Evolutionary conservation across 805 yeast genomes (phyloP).

Genomic region (Lipomyces kockii): DNA sequence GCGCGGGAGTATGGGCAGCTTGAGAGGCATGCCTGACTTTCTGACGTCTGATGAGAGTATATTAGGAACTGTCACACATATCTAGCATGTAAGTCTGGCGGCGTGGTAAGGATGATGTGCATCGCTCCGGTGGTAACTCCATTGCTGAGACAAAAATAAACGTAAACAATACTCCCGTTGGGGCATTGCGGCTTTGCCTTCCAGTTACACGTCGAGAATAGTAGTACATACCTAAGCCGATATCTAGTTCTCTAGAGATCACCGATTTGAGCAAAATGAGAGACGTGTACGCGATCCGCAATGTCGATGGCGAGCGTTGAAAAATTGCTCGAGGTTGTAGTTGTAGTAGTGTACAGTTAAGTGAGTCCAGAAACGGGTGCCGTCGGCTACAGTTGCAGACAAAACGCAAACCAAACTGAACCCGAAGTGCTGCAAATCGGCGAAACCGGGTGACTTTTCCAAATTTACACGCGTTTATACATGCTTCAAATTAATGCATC

Average conservation of each 20-base stretch:
- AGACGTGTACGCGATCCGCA: too few relatives aligned
- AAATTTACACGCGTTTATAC: too few relatives aligned
- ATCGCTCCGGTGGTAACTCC: neutral
- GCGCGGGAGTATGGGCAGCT: conserved; percentile 9
- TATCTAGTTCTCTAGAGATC: neutral
- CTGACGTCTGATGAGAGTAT: neutral
- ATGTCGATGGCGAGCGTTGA: too few relatives aligned
- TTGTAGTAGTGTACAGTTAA: too few relatives aligned
- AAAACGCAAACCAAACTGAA: too few relatives aligned
- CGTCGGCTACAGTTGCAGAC: too few relatives aligned
- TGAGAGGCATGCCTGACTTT: conserved; percentile 7
- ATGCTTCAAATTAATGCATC: too few relatives aligned
- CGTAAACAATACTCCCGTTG: neutral
- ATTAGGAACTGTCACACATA: neutral
- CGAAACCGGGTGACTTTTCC: too few relatives aligned
- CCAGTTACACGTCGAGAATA: neutral
- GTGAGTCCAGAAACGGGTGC: too few relatives aligned
- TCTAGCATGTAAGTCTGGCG: neutral
- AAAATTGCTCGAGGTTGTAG: too few relatives aligned
- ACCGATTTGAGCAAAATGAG: too few relatives aligned
- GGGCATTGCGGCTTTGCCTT: neutral
- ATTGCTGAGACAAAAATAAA: neutral
- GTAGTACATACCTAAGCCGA: neutral
- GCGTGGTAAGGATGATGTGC: neutral
- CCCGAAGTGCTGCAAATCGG: too few relatives aligned